Percentiles rank a stretch among this genome's conserved stretches.
Evolutionary conservation across 441 rosid species (phyloP).

Genomic region (Corymbia citriodora): DNA sequence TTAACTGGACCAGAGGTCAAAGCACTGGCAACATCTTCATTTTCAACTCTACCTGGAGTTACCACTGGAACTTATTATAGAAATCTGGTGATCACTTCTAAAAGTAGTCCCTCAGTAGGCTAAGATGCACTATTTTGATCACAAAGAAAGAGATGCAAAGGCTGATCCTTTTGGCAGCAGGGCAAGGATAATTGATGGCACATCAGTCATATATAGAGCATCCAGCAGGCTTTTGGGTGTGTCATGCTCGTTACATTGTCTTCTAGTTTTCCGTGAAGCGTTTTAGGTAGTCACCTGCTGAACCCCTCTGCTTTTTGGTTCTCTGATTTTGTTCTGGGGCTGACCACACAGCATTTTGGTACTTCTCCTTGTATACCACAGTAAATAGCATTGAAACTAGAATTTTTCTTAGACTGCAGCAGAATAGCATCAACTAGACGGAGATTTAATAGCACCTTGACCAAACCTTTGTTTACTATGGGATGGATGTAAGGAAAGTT

Average conservation of each 20-base stretch:
- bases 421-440: too few relatives aligned
- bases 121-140: too few relatives aligned
- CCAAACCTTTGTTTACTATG: too few relatives aligned
- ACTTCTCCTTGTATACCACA: neutral
- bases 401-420: too few relatives aligned
- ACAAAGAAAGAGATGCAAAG: too few relatives aligned
- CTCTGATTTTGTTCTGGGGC: neutral
- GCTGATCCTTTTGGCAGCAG: too few relatives aligned
- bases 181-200: slow-evolving; percentile 1
- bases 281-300: neutral
- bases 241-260: slow-evolving; percentile 86
- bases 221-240: slow-evolving; percentile 48
- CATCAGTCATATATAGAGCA: slow-evolving; percentile 22
- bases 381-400: too few relatives aligned
- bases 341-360: neutral
- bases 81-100: slow-evolving; percentile 15
- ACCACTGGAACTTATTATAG: slow-evolving; percentile 20
- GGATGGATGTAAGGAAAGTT: too few relatives aligned
- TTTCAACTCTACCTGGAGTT: slow-evolving; percentile 18
- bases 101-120: slow-evolving; percentile 9
- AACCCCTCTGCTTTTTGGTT: neutral
- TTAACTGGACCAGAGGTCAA: neutral
- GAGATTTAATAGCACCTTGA: too few relatives aligned
- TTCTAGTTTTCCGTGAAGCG: slow-evolving; percentile 26
- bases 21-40: slow-evolving; percentile 18